phyloP scores from a whole-genome alignment of 2,329 filamentous ascomycete genomes.

The Apiospora rasikravindrae region DNA sequence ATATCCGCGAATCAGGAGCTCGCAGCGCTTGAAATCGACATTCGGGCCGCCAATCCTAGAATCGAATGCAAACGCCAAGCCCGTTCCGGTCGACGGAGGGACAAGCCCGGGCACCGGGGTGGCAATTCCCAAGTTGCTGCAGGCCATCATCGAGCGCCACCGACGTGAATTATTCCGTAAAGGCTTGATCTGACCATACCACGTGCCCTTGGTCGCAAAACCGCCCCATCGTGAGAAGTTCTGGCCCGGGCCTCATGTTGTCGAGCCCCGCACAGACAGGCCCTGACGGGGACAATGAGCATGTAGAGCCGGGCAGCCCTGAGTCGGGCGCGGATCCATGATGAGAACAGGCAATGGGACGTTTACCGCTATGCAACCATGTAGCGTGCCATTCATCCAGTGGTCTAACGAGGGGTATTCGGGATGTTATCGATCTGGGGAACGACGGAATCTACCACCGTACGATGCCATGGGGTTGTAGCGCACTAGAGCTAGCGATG shows the following conservation, averaged over 20 bases:
- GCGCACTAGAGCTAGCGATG: neutral
- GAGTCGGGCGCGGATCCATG: neutral
- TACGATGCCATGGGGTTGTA: neutral
- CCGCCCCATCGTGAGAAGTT: neutral
- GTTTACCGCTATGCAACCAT: neutral
- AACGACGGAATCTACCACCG: neutral
- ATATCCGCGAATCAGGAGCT: conserved; percentile 9
- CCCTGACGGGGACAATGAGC: neutral
- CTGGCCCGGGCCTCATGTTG: neutral
- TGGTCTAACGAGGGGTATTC: neutral
- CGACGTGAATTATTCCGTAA: neutral
- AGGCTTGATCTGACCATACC: neutral
- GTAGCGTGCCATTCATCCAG: neutral
- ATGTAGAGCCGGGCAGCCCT: neutral
- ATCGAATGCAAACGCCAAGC: neutral
- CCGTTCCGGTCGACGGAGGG: conserved; percentile 9
- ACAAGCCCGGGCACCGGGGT: neutral
- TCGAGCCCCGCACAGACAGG: neutral
- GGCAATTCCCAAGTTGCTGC: neutral
- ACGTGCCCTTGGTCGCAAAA: neutral
- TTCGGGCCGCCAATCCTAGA: conserved; percentile 10
- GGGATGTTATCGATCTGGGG: neutral
- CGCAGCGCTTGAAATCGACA: neutral
- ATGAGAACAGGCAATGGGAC: neutral
- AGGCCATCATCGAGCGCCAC: neutral